Percentiles rank a stretch among this genome's conserved stretches.
These are phyloP conservation scores for Zygosaccharomyces bisporus DNA, from an alignment of 805 yeast species.

Conservation along the genomic window DNA sequence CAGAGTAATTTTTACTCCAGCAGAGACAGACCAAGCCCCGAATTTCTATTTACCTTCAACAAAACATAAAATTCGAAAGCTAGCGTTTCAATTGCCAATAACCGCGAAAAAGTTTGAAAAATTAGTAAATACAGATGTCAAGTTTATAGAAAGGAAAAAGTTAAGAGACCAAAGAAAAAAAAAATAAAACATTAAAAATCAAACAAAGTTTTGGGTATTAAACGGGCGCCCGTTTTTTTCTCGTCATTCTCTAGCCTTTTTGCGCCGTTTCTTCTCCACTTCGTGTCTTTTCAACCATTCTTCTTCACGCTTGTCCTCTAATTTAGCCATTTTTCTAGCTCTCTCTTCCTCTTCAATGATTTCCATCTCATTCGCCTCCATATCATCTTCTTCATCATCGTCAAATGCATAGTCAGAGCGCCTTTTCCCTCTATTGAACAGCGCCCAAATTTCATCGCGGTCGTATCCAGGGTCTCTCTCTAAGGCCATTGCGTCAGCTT, in stretches of 20 bases:
- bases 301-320: constrained; percentile 74
- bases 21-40: too few species aligned
- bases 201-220: too few species aligned
- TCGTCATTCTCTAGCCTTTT: constrained; percentile 11
- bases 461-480: constrained; percentile 51
- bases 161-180: too few species aligned
- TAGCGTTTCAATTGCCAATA: too few species aligned
- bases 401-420: constrained; percentile 45
- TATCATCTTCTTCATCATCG: constrained; percentile 56
- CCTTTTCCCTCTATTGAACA: constrained; percentile 65
- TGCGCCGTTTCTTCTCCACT: constrained; percentile 42
- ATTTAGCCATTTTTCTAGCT: constrained; percentile 62
- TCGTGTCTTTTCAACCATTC: constrained; percentile 50
- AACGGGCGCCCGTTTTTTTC: too few species aligned
- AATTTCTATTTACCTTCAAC: too few species aligned
- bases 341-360: constrained; percentile 75
- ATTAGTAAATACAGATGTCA: background rate
- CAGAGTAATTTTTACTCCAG: too few species aligned
- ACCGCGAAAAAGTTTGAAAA: too few species aligned
- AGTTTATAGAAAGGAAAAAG: background rate
- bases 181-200: too few species aligned
- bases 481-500: constrained; percentile 39
- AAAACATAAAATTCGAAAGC: constrained; percentile 2
- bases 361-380: constrained; percentile 95
- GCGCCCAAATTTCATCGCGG: constrained; percentile 84